These are phyloP conservation scores for Cornus controversa DNA, from an alignment of 148 eudicot genomes.

Conservation along the genomic window DNA sequence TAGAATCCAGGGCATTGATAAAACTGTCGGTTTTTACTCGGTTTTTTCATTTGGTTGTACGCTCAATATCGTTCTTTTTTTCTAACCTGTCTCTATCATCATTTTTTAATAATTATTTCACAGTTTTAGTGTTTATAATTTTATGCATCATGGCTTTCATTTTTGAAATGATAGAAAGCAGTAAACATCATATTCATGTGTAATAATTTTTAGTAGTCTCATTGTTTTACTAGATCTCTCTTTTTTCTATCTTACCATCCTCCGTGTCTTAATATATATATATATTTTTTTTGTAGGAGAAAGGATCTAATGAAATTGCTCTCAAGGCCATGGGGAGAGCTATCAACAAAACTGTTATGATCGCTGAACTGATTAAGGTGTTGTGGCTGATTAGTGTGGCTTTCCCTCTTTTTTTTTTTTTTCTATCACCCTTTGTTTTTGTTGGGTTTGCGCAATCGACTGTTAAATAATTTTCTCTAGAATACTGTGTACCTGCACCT, in stretches of 20 bases:
- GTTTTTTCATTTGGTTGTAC: no score
- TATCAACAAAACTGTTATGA: slow-evolving; percentile 71
- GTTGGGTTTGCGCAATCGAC: neutral
- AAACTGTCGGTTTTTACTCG: no score
- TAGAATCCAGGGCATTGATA: no score
- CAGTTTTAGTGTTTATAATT: no score
- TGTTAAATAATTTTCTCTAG: neutral
- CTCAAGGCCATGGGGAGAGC: slow-evolving; percentile 89
- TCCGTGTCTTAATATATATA: neutral
- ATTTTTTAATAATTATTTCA: no score
- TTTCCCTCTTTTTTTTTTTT: neutral
- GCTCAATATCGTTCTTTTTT: no score
- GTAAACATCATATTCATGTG: no score
- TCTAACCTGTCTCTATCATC: no score
- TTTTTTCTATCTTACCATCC: neutral
- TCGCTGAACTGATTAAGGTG: slow-evolving; percentile 74
- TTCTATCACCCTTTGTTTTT: neutral
- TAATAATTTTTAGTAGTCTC: neutral
- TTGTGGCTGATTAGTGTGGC: neutral
- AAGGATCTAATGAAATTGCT: slow-evolving; percentile 58
- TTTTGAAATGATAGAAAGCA: no score
- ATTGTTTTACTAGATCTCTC: neutral
- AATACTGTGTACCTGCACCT: neutral
- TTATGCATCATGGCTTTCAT: neutral
- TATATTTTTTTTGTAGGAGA: slow-evolving; percentile 39